A percentile compares a stretch with the other conserved stretches of the same genome.
phyloP scores from a whole-genome alignment of 2,329 filamentous ascomycete species.

The Penicillium sp. region DNA sequence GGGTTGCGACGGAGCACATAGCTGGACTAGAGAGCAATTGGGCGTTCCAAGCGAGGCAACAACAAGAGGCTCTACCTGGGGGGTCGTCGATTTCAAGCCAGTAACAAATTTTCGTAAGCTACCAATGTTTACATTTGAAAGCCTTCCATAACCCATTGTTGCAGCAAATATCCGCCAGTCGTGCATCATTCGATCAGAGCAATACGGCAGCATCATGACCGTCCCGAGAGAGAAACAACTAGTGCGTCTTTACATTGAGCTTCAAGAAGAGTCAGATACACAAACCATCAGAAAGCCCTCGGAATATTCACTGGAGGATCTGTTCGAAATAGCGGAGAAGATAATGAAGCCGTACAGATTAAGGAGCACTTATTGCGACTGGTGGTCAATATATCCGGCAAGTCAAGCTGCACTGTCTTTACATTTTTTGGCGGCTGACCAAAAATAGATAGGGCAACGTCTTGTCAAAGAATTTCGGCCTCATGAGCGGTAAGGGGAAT shows the following conservation, averaged over 20 bases:
- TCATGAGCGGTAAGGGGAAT: neutral
- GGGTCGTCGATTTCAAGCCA: conserved; percentile 12
- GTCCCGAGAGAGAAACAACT: conserved; percentile 18
- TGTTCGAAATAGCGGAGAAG: conserved; percentile 1
- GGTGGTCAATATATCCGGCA: conserved; percentile 21
- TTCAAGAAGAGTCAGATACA: neutral
- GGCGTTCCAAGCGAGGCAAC: conserved; percentile 2
- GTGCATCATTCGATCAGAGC: conserved; percentile 9
- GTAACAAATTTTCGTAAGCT: conserved; percentile 10
- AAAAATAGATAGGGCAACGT: neutral
- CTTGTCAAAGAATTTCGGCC: neutral
- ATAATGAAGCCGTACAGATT: conserved; percentile 13
- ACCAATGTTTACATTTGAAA: neutral
- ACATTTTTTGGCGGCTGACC: neutral
- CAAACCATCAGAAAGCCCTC: neutral
- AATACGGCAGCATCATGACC: conserved; percentile 15
- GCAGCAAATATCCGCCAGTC: conserved; percentile 19
- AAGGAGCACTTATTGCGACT: conserved; percentile 14
- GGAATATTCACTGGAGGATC: neutral
- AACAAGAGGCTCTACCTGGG: conserved; percentile 5
- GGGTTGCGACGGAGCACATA: conserved; percentile 18
- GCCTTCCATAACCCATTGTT: neutral
- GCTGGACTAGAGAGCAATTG: conserved; percentile 11
- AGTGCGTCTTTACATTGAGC: conserved; percentile 17
- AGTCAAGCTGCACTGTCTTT: neutral